phyloP scores from a whole-genome alignment of 345 rosid species.

The Reutealis trisperma region DNA sequence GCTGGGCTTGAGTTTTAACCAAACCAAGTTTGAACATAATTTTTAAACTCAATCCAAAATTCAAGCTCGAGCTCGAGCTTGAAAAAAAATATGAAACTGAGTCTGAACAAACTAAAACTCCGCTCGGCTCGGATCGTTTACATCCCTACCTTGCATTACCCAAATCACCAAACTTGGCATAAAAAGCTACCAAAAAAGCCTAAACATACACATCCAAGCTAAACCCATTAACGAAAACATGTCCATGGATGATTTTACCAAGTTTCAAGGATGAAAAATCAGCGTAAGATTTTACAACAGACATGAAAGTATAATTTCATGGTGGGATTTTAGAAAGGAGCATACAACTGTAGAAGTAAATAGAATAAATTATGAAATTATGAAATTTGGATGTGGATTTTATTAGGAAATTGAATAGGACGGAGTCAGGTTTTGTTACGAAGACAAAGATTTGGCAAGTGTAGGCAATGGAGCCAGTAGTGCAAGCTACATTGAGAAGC shows the following conservation, averaged over 20 bases:
- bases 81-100: too few species aligned
- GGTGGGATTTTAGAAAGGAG: conserved; percentile 42
- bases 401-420: conserved; percentile 68
- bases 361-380: conserved; percentile 42
- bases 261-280: conserved; percentile 46
- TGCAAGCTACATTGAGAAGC: conserved; percentile 61
- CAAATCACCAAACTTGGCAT: conserved; percentile 48
- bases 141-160: too few species aligned
- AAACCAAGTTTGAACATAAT: too few species aligned
- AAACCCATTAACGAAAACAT: conserved; percentile 56
- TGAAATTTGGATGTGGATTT: conserved; percentile 51
- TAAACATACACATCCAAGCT: conserved; percentile 63
- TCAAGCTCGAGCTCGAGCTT: too few species aligned
- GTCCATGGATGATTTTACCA: conserved; percentile 61
- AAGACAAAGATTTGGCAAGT: conserved; percentile 51
- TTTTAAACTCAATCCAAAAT: too few species aligned
- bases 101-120: too few species aligned
- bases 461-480: conserved; percentile 55
- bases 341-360: conserved; percentile 64
- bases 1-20: too few species aligned
- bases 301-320: conserved; percentile 67
- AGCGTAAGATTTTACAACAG: conserved; percentile 71
- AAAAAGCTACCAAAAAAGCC: conserved; percentile 60
- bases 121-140: too few species aligned
- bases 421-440: conserved; percentile 61